Percentiles rank a stretch among this genome's conserved stretches.
Conservation (phyloP, 2,329 filamentous ascomycete species). For the Pseudogymnoascus verrucosus region DNA sequence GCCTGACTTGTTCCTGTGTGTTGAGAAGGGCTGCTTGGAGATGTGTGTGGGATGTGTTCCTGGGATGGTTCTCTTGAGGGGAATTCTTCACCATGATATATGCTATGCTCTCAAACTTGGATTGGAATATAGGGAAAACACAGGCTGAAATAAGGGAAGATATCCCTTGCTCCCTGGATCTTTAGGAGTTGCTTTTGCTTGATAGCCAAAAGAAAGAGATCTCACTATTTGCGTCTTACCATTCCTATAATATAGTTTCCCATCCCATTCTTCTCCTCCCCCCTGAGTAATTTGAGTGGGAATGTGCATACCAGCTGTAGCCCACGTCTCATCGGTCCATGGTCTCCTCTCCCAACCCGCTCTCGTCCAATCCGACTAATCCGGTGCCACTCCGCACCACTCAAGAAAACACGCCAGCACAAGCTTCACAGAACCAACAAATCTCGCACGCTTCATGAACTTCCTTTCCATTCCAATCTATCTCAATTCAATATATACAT, state of each 20-base stretch:
- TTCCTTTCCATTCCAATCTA: constrained; percentile 7
- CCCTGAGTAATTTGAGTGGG: background rate
- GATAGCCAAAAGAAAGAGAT: background rate
- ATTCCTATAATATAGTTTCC: background rate
- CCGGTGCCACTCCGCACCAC: too few species aligned
- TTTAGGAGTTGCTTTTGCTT: background rate
- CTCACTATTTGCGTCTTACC: background rate
- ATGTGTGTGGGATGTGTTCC: background rate
- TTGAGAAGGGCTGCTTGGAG: background rate
- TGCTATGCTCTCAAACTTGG: background rate
- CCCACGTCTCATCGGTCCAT: too few species aligned
- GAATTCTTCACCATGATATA: too few species aligned
- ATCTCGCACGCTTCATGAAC: background rate
- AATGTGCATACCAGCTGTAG: too few species aligned
- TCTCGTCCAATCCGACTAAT: too few species aligned
- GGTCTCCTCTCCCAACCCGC: too few species aligned
- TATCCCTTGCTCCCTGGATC: background rate
- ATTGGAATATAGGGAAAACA: background rate
- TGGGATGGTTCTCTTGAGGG: too few species aligned
- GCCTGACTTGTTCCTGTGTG: background rate
- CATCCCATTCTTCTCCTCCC: background rate
- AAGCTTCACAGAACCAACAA: background rate
- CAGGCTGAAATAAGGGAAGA: background rate
- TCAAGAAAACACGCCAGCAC: background rate
- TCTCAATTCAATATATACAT: constrained; percentile 24